These are phyloP conservation scores for Sporobolus alterniflorus DNA, from an alignment of 202 grass and related monocot species.

Conservation along the genomic window DNA sequence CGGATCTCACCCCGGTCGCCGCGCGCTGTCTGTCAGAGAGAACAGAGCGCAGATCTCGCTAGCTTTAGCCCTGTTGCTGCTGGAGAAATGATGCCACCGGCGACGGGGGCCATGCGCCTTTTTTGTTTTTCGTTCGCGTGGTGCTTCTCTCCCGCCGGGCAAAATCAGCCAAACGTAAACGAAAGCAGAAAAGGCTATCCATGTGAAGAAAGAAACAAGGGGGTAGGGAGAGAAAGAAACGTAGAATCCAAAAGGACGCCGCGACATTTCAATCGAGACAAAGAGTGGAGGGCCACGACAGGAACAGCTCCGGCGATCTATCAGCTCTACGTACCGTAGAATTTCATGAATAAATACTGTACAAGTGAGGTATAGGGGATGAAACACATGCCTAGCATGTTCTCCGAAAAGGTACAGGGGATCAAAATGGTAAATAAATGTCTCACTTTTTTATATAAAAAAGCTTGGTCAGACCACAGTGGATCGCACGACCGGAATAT, in stretches of 20 bases:
- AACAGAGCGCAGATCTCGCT: slow-evolving; percentile 24
- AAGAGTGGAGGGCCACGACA: not conserved
- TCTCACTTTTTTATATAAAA: too few species aligned
- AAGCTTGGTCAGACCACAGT: too few species aligned
- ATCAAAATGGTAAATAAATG: not conserved
- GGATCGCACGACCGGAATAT: not conserved
- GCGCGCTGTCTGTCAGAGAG: slow-evolving; percentile 26
- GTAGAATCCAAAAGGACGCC: slow-evolving; percentile 22
- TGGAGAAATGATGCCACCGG: not conserved
- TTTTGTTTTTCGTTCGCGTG: slow-evolving; percentile 11
- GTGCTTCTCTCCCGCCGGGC: not conserved
- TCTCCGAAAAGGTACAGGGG: not conserved
- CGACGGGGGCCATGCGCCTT: not conserved
- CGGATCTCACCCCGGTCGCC: slow-evolving; percentile 31
- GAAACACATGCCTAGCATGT: too few species aligned
- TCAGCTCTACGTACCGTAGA: too few species aligned
- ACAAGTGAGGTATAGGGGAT: too few species aligned
- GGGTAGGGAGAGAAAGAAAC: not conserved
- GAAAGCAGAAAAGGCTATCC: not conserved
- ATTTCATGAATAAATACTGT: too few species aligned
- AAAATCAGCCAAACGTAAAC: not conserved
- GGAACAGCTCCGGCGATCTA: not conserved
- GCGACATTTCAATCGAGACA: slow-evolving; percentile 13
- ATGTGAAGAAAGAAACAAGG: not conserved
- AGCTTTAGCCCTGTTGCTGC: not conserved